phyloP scores from a whole-genome alignment of 164 flowering plant genomes.

The Platanus orientalis region DNA sequence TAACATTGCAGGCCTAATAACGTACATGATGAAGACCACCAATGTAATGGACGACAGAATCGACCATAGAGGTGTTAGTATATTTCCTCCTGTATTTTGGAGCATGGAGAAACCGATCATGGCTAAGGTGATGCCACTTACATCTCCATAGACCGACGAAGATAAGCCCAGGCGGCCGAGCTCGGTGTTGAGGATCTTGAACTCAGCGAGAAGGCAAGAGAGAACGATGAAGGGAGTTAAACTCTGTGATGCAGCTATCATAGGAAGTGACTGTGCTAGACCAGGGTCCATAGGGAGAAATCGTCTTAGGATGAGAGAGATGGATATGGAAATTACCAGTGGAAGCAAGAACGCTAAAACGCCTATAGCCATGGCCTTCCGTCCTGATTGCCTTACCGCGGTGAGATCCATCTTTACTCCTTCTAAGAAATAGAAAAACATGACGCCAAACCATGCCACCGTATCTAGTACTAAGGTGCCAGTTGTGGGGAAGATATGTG shows the following conservation, averaged over 20 bases:
- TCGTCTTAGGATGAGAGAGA: neutral
- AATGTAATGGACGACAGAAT: neutral
- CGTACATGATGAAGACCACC: neutral
- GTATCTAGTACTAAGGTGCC: too few species aligned
- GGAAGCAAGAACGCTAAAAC: constrained; percentile 12
- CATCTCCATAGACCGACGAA: constrained; percentile 24
- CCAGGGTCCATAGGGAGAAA: neutral
- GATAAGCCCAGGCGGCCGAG: constrained; percentile 38
- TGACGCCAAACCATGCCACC: constrained; percentile 19
- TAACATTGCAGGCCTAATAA: constrained; percentile 18
- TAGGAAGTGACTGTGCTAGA: neutral
- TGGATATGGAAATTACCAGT: neutral
- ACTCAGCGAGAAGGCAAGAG: constrained; percentile 30
- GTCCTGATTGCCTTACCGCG: constrained; percentile 21
- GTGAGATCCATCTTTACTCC: constrained; percentile 40
- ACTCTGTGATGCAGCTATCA: constrained; percentile 9
- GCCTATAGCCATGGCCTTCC: constrained; percentile 26
- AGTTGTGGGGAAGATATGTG: too few species aligned
- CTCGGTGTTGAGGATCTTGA: constrained; percentile 41
- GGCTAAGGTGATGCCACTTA: neutral
- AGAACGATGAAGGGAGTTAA: constrained; percentile 29
- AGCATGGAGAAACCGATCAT: neutral
- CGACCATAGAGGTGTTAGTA: neutral
- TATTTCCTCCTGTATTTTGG: neutral
- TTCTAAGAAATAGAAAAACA: constrained; percentile 30